Evolutionary conservation across 2,329 filamentous ascomycete genomes (phyloP).

Genomic region (Talaromyces albobiverticillius): DNA sequence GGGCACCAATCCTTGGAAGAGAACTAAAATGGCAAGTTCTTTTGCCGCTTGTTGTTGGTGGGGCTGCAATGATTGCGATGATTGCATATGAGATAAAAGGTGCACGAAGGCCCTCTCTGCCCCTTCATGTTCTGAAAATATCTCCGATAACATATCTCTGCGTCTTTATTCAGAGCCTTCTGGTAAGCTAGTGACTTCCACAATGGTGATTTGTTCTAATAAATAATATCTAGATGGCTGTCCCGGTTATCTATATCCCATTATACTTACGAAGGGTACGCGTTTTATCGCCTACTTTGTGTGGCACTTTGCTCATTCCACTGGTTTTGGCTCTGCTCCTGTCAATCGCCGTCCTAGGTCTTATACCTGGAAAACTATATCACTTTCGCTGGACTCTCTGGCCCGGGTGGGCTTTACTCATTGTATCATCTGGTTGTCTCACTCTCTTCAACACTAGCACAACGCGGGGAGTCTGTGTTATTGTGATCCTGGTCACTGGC

Average conservation of each 20-base stretch:
- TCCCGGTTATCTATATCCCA: conserved; percentile 7
- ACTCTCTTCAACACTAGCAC: neutral
- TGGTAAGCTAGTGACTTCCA: conserved; percentile 7
- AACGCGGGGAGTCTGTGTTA: neutral
- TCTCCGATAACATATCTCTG: conserved; percentile 8
- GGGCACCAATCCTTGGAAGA: neutral
- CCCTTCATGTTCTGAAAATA: neutral
- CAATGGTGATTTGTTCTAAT: neutral
- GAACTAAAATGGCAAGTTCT: conserved; percentile 1
- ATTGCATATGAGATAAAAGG: conserved; percentile 9
- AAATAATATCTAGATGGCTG: conserved; percentile 5
- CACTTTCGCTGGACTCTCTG: conserved; percentile 13
- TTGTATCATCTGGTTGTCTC: conserved; percentile 8
- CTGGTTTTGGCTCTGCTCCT: conserved; percentile 2
- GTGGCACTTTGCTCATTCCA: conserved; percentile 3
- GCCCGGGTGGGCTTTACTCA: conserved; percentile 12
- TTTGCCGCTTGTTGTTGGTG: conserved; percentile 3
- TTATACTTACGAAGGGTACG: conserved; percentile 8
- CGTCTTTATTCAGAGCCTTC: conserved; percentile 11
- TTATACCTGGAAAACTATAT: conserved; percentile 4
- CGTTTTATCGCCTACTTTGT: neutral
- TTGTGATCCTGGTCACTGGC: conserved; percentile 8
- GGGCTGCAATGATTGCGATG: neutral
- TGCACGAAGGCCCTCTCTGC: conserved; percentile 8
- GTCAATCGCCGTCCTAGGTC: neutral